Conservation (phyloP, 352 stramenopile genomes). For the Phytophthora cryptogea region DNA sequence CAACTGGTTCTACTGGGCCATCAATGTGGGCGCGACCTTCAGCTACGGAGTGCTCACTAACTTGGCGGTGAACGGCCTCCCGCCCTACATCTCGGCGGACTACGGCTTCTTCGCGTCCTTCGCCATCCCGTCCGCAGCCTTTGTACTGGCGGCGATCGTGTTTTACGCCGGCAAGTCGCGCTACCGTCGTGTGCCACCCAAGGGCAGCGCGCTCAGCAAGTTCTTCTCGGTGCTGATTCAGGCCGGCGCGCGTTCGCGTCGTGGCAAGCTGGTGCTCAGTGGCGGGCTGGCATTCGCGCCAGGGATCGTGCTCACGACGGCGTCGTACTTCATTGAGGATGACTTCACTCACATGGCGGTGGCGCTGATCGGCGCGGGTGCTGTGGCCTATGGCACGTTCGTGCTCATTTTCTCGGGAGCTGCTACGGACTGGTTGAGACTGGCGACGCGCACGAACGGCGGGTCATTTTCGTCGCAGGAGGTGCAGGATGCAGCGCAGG, state of each 20-base stretch:
- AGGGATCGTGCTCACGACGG: constrained; percentile 76
- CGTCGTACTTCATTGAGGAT: constrained; percentile 81
- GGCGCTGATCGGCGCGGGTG: constrained; percentile 53
- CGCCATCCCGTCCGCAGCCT: constrained; percentile 80
- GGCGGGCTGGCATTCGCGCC: constrained; percentile 70
- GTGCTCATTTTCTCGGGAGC: constrained; percentile 70
- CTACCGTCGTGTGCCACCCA: constrained; percentile 73
- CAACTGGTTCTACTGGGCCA: constrained; percentile 95
- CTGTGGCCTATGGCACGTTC: constrained; percentile 70
- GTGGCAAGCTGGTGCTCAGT: constrained; percentile 77
- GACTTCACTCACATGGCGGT: constrained; percentile 58
- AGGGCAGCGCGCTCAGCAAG: constrained; percentile 74
- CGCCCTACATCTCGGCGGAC: constrained; percentile 74
- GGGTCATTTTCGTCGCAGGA: constrained; percentile 60
- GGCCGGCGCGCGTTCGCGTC: constrained; percentile 54
- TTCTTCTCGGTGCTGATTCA: constrained; percentile 75
- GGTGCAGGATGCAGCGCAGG: constrained; percentile 76
- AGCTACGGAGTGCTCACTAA: constrained; percentile 92
- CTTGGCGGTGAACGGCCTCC: constrained; percentile 88
- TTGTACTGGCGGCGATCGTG: constrained; percentile 76
- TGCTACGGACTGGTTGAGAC: constrained; percentile 63
- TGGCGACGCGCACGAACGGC: constrained; percentile 52
- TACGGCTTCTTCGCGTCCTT: constrained; percentile 92
- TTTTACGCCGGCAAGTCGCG: constrained; percentile 75
- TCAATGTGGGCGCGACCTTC: constrained; percentile 92